Evolutionary conservation across 768 basidiomycete genomes (phyloP).

Genomic region (Lentinula detonsa): DNA sequence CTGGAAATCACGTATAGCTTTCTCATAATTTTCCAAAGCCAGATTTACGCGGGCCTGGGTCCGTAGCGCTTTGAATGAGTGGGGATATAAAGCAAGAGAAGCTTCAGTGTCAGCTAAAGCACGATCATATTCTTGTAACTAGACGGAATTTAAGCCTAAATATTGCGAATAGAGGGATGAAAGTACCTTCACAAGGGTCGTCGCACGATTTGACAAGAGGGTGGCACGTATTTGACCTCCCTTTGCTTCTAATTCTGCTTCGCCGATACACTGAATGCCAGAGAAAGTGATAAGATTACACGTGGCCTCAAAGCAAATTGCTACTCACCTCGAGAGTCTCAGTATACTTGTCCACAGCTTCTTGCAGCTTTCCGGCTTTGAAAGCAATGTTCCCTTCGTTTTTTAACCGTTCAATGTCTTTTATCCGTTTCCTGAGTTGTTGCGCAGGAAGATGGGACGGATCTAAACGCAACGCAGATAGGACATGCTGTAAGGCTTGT

Average conservation of each 20-base stretch:
- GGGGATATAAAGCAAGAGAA: slow-evolving; percentile 55
- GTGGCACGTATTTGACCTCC: slow-evolving; percentile 81
- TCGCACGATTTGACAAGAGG: slow-evolving; percentile 78
- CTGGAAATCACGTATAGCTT: slow-evolving; percentile 70
- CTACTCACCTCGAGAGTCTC: slow-evolving; percentile 61
- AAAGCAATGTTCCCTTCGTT: slow-evolving; percentile 82
- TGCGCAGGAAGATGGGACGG: slow-evolving; percentile 71
- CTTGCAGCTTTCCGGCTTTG: slow-evolving; percentile 50
- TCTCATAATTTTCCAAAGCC: slow-evolving; percentile 68
- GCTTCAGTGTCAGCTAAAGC: slow-evolving; percentile 68
- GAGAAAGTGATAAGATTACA: neutral
- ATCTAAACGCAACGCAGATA: slow-evolving; percentile 69
- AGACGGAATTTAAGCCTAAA: slow-evolving; percentile 8
- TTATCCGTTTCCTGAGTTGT: slow-evolving; percentile 69
- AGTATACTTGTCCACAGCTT: slow-evolving; percentile 64
- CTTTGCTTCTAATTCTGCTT: slow-evolving; percentile 61
- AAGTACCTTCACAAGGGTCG: slow-evolving; percentile 66
- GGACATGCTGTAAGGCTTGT: slow-evolving; percentile 64
- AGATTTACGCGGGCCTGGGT: slow-evolving; percentile 80
- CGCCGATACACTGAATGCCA: slow-evolving; percentile 54
- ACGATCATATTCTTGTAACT: slow-evolving; percentile 62
- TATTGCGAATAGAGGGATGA: neutral
- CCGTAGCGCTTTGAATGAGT: slow-evolving; percentile 80
- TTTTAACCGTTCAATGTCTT: slow-evolving; percentile 76
- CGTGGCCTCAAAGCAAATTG: neutral